Percentiles rank a stretch among this genome's conserved stretches.
phyloP scores from a whole-genome alignment of 352 stramenopile species.

The Phytophthora parvispora region DNA sequence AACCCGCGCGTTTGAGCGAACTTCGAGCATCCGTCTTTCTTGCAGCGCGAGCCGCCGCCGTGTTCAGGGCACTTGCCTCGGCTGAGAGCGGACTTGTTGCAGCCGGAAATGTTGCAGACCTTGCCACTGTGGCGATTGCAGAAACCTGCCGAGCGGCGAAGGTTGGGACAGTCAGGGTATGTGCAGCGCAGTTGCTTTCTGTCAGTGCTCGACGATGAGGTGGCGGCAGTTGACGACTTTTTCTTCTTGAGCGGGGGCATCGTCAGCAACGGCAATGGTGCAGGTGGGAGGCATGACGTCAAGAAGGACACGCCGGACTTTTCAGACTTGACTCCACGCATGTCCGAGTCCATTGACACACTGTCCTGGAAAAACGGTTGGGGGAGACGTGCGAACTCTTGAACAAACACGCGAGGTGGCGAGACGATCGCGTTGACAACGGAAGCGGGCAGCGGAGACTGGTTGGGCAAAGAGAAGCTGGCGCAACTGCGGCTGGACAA shows the following conservation, averaged over 20 bases:
- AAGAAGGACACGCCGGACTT: constrained; percentile 48
- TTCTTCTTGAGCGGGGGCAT: constrained; percentile 87
- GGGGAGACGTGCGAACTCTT: constrained; percentile 74
- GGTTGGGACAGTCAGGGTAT: constrained; percentile 80
- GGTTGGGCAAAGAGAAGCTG: constrained; percentile 46
- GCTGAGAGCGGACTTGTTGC: constrained; percentile 82
- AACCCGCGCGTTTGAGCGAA: constrained; percentile 86
- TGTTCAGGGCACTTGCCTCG: constrained; percentile 89
- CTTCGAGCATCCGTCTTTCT: constrained; percentile 86
- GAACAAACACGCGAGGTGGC: constrained; percentile 78
- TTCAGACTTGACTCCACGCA: constrained; percentile 31
- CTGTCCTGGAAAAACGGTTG: constrained; percentile 78
- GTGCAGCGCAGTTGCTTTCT: constrained; percentile 82
- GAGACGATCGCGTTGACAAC: constrained; percentile 81
- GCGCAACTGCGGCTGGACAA: constrained; percentile 61
- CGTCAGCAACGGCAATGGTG: constrained; percentile 72
- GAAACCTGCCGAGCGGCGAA: constrained; percentile 80
- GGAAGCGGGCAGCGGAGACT: constrained; percentile 54
- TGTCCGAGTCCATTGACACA: constrained; percentile 36
- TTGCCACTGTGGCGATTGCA: constrained; percentile 89
- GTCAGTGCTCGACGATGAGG: constrained; percentile 33
- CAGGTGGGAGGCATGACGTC: constrained; percentile 64
- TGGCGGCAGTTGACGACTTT: constrained; percentile 32
- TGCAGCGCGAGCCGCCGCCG: constrained; percentile 87
- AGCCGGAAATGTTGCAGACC: constrained; percentile 73